Evolutionary conservation across 2,329 filamentous ascomycete genomes (phyloP).

Genomic region (Albifimbria verrucaria): DNA sequence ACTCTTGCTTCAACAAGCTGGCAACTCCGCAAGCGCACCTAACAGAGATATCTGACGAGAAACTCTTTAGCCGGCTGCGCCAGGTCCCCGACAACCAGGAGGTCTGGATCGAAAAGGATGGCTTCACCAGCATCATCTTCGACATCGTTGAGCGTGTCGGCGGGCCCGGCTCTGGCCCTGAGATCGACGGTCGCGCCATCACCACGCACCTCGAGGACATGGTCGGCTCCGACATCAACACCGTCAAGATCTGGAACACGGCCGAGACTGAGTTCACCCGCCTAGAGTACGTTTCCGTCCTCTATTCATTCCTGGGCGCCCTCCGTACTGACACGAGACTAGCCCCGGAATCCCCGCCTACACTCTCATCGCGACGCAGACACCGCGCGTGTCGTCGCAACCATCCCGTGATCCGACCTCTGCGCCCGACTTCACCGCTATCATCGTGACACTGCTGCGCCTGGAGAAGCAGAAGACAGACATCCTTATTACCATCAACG

Average conservation of each 20-base stretch:
- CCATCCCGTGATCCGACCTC: slow-evolving; percentile 30
- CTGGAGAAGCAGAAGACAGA: slow-evolving; percentile 75
- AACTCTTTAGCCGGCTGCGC: slow-evolving; percentile 58
- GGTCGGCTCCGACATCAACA: slow-evolving; percentile 60
- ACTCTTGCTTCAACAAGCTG: too few species aligned
- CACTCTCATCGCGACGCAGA: slow-evolving; percentile 67
- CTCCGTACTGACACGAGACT: neutral
- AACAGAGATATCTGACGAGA: too few species aligned
- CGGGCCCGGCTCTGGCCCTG: slow-evolving; percentile 46
- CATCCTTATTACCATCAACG: slow-evolving; percentile 81
- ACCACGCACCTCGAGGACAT: slow-evolving; percentile 68
- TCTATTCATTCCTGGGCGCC: slow-evolving; percentile 19
- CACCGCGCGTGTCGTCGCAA: slow-evolving; percentile 32
- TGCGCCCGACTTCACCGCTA: slow-evolving; percentile 64
- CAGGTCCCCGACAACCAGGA: slow-evolving; percentile 87
- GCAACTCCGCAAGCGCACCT: too few species aligned
- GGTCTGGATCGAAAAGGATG: slow-evolving; percentile 80
- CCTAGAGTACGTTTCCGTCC: slow-evolving; percentile 41
- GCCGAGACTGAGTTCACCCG: slow-evolving; percentile 57
- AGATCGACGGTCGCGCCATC: slow-evolving; percentile 67
- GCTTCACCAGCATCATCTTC: slow-evolving; percentile 83
- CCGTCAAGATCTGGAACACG: slow-evolving; percentile 64
- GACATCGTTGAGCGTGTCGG: slow-evolving; percentile 84
- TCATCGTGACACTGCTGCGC: slow-evolving; percentile 74
- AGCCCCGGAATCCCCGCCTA: slow-evolving; percentile 55